These are phyloP conservation scores for Bassia scoparia DNA, from an alignment of 148 eudicot species.

Conservation along the genomic window DNA sequence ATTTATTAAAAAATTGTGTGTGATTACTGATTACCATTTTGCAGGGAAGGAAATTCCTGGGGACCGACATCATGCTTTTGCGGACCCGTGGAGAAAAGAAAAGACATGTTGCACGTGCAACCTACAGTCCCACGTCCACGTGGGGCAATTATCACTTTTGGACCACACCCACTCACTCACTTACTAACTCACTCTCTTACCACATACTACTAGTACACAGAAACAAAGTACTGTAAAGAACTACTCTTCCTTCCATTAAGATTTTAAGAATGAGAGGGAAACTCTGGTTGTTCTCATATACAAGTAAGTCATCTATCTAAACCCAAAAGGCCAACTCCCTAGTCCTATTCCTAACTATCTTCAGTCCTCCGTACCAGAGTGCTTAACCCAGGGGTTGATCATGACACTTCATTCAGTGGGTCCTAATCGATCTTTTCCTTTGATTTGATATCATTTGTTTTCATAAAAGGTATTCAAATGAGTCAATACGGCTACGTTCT, in stretches of 20 bases:
- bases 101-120: constrained; percentile 37
- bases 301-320: not conserved
- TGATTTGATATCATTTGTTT: not conserved
- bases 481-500: not conserved
- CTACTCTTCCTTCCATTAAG: too few species aligned
- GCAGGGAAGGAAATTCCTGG: constrained; percentile 17
- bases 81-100: constrained; percentile 20
- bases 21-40: not conserved
- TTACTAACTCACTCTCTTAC: not conserved
- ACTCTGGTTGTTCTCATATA: constrained; percentile 6
- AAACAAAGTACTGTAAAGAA: not conserved
- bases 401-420: constrained; percentile 8
- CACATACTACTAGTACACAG: not conserved
- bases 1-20: not conserved
- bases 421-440: not conserved
- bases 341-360: constrained; percentile 8
- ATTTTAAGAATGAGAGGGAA: not conserved
- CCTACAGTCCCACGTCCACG: constrained; percentile 37
- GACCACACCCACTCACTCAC: constrained; percentile 23
- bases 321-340: constrained; percentile 4
- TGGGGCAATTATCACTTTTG: constrained; percentile 35
- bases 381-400: constrained; percentile 21
- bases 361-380: constrained; percentile 18
- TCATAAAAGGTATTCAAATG: not conserved
- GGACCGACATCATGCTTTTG: constrained; percentile 33